Conservation (phyloP, 2,329 filamentous ascomycete species). For the Zymoseptoria passerinii region DNA sequence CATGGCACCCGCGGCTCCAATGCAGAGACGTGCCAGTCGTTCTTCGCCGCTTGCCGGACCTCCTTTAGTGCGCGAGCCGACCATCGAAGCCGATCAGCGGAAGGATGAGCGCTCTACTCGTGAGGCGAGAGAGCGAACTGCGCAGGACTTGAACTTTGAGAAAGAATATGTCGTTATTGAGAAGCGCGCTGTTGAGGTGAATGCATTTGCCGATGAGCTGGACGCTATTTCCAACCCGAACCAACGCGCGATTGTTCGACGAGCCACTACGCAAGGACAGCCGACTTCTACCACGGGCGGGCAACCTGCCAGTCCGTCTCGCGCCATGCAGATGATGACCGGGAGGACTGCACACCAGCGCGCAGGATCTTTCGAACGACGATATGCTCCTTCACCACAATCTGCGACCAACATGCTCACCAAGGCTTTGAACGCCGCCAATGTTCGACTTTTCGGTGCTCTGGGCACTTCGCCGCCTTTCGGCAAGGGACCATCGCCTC, state of each 20-base stretch:
- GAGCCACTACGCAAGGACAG: slow-evolving; percentile 68
- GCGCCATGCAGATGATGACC: slow-evolving; percentile 64
- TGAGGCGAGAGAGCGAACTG: slow-evolving; percentile 55
- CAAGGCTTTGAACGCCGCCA: slow-evolving; percentile 91
- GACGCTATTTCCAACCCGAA: slow-evolving; percentile 59
- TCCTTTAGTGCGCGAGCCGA: slow-evolving; percentile 42
- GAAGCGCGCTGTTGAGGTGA: slow-evolving; percentile 90
- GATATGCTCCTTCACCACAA: slow-evolving; percentile 63
- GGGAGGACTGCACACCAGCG: slow-evolving; percentile 66
- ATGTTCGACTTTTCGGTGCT: slow-evolving; percentile 59
- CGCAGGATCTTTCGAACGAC: slow-evolving; percentile 70
- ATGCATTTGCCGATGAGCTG: slow-evolving; percentile 91
- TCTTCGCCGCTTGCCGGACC: slow-evolving; percentile 31
- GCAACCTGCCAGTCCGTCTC: slow-evolving; percentile 55
- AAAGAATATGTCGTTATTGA: slow-evolving; percentile 94
- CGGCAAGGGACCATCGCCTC: slow-evolving; percentile 58
- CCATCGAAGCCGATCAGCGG: slow-evolving; percentile 13
- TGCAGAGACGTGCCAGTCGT: slow-evolving; percentile 56
- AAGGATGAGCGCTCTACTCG: slow-evolving; percentile 24
- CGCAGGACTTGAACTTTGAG: slow-evolving; percentile 82
- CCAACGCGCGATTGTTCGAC: slow-evolving; percentile 58
- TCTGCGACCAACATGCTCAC: slow-evolving; percentile 86
- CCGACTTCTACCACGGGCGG: slow-evolving; percentile 63
- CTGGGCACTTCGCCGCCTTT: slow-evolving; percentile 60
- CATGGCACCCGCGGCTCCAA: slow-evolving; percentile 20